Base-by-base conservation (phyloP, 83 land plant genomes). In the Diphasiastrum complanatum region DNA sequence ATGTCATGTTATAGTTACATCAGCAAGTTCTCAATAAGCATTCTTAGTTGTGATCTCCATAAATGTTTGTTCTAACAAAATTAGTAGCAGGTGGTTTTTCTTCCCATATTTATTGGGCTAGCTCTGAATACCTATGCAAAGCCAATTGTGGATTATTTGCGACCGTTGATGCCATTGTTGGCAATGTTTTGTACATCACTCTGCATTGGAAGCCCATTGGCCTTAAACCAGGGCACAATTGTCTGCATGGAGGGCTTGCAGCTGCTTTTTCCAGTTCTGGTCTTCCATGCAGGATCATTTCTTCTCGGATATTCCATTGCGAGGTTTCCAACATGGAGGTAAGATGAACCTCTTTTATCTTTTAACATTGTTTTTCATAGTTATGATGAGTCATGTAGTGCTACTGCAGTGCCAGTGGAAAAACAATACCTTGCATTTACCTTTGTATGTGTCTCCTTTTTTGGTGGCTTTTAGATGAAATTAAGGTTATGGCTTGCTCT, bases 121-220 rank as follows among this genome's bases (percentile, higher is more conserved):
- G 37, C 60, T 0, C 77, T 92, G 4, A 92, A 92, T 63, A 83
- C 98, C 3, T 92, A 92, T 67, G 96, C 96, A 41, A 92, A 92
- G 65, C 70, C 91, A 16, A 70, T 85, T 5, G 98, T 85, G 20
- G 73, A 74, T 58, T 5, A 75, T 11, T 72, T 92, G 60, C 91
- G 75, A 43, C 85, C 87, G 36, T 36, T 88, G 37, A 88, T 92
- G 98, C 98, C 98, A 12, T 64, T 92, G 67, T 62, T 92, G 49
- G 98, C 96, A 19, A 85, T 92, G 88, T 56, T 92, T 36, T 92
- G 98, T 76, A 92, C 98, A 25, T 88, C 98, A 33, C 31, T 92
- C 43, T 92, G 96, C 36, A 92, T 92, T 45, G 98, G 98, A 25
- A 92, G 98, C 73, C 98, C 98, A 24, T 82, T 92, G 36, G 91